Conservation (phyloP, 2,329 filamentous ascomycete genomes). For the Xylaria sp. region DNA sequence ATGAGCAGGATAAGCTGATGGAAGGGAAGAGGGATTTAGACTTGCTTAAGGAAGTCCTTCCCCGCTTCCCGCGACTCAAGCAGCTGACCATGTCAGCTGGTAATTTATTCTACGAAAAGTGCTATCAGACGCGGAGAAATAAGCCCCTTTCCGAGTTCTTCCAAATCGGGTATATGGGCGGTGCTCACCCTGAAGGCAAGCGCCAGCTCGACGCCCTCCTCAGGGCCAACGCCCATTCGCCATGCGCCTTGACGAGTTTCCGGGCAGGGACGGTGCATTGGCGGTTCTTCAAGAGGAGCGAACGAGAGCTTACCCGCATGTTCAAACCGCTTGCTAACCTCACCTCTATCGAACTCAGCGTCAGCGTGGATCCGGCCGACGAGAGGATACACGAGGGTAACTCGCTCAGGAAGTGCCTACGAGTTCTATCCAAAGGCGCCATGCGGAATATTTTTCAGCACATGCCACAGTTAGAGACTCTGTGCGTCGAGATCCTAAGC, state of each 20-base stretch:
- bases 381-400: constrained; percentile 22
- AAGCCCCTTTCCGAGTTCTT: constrained; percentile 33
- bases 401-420: constrained; percentile 35
- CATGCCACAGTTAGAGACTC: constrained; percentile 40
- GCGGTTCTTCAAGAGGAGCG: constrained; percentile 43
- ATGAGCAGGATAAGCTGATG: constrained; percentile 38
- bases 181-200: constrained; percentile 39
- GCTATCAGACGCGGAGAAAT: constrained; percentile 22
- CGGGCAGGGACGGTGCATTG: constrained; percentile 42
- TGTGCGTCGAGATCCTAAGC: constrained; percentile 42
- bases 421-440: constrained; percentile 39
- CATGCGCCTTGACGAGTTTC: constrained; percentile 38
- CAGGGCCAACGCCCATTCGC: constrained; percentile 37
- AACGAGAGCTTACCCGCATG: constrained; percentile 35
- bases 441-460: constrained; percentile 44
- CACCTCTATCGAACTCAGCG: constrained; percentile 40
- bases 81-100: constrained; percentile 41
- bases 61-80: constrained; percentile 42
- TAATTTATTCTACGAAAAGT: constrained; percentile 32
- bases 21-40: constrained; percentile 32
- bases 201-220: constrained; percentile 45
- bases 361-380: constrained; percentile 37
- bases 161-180: background rate
- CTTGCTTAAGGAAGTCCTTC: constrained; percentile 41
- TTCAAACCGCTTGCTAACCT: constrained; percentile 43